phyloP scores from a whole-genome alignment of 192 early-diverging fungal species.

The Backusella australiensis region DNA sequence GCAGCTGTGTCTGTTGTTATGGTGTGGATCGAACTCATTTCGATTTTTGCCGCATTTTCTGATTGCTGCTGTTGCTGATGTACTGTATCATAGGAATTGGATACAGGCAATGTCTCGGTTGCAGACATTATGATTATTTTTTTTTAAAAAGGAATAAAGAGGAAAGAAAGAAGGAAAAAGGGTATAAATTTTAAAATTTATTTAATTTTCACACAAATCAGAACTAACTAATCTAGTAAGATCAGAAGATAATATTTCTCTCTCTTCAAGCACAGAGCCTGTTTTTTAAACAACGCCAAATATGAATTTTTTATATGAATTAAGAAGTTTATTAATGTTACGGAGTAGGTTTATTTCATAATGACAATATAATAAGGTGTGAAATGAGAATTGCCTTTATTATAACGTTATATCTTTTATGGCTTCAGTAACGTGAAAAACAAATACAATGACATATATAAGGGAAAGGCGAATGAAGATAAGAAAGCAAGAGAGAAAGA shows the following conservation, averaged over 20 bases:
- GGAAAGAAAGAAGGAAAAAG: neutral
- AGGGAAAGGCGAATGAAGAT: neutral
- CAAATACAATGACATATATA: neutral
- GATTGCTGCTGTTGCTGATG: neutral
- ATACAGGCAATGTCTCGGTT: neutral
- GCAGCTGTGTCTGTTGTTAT: neutral
- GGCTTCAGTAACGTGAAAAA: neutral
- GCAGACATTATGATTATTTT: neutral
- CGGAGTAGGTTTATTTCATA: neutral
- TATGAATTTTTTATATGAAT: neutral
- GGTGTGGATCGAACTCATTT: neutral
- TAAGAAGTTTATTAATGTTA: neutral
- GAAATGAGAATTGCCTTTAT: neutral
- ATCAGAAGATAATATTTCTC: neutral
- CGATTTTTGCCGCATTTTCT: neutral
- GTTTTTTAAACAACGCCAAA: neutral
- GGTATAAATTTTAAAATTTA: neutral
- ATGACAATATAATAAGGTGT: neutral
- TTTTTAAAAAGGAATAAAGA: neutral
- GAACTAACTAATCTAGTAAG: neutral
- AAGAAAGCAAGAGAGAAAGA: neutral
- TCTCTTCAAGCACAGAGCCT: neutral
- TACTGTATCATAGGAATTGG: neutral
- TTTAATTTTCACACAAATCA: neutral
- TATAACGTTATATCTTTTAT: neutral